Conservation (phyloP, 768 basidiomycete genomes). For the Rhizopogon sp. region DNA sequence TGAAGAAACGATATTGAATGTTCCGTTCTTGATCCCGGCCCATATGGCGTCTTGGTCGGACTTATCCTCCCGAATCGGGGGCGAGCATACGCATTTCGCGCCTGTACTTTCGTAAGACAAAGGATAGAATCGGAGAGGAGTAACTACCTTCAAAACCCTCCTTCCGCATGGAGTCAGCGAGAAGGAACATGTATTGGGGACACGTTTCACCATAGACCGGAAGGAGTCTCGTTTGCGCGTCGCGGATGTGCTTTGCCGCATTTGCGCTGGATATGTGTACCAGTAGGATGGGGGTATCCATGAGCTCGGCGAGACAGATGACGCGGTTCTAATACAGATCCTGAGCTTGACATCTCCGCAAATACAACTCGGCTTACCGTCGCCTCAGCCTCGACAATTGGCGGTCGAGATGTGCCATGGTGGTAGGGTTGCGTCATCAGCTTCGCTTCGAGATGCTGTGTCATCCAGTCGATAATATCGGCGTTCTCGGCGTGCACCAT, state of each 20-base stretch:
- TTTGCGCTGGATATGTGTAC: conserved; percentile 12
- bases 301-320: conserved; percentile 12
- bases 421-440: conserved; percentile 16
- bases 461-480: conserved; percentile 17
- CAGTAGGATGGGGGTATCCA: conserved; percentile 15
- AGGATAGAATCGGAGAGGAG: not conserved
- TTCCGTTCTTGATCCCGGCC: conserved; percentile 12
- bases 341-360: not conserved
- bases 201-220: conserved; percentile 18
- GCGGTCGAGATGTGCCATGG: conserved; percentile 15
- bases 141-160: conserved; percentile 10
- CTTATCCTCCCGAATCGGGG: conserved; percentile 11
- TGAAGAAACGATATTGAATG: conserved; percentile 26
- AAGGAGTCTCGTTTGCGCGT: conserved; percentile 14
- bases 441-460: conserved; percentile 8
- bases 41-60: conserved; percentile 13
- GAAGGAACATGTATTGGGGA: conserved; percentile 13
- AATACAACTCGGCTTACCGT: not conserved
- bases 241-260: conserved; percentile 10
- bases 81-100: conserved; percentile 14
- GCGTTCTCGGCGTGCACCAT: conserved; percentile 16
- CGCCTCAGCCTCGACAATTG: conserved; percentile 14
- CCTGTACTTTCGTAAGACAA: not conserved
- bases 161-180: conserved; percentile 11
- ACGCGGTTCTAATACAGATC: conserved; percentile 6